phyloP scores from a whole-genome alignment of 805 yeast genomes.

The Lipomyces orientalis region DNA sequence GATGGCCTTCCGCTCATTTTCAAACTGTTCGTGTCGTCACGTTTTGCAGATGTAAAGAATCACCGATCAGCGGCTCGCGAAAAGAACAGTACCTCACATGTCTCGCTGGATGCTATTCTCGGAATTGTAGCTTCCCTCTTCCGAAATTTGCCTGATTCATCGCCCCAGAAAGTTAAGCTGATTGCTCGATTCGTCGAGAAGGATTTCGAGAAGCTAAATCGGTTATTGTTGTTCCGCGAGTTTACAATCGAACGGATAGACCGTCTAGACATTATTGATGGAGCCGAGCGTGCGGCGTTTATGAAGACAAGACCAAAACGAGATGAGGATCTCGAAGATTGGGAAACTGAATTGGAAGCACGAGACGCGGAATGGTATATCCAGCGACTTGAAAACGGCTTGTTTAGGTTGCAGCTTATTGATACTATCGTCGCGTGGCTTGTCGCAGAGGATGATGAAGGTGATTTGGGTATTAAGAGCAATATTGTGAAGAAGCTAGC shows the following conservation, averaged over 20 bases:
- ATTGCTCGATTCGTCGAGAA: slow-evolving; percentile 37
- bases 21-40: slow-evolving; percentile 31
- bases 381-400: slow-evolving; percentile 34
- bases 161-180: slow-evolving; percentile 32
- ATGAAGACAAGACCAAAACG: slow-evolving; percentile 20
- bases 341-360: slow-evolving; percentile 30
- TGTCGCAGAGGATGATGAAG: slow-evolving; percentile 36
- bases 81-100: slow-evolving; percentile 15
- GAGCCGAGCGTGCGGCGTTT: slow-evolving; percentile 23
- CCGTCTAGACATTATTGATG: slow-evolving; percentile 14
- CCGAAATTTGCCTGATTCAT: slow-evolving; percentile 34
- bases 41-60: slow-evolving; percentile 23
- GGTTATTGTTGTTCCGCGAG: slow-evolving; percentile 20
- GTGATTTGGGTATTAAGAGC: slow-evolving; percentile 26
- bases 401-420: slow-evolving; percentile 31
- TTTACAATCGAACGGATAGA: slow-evolving; percentile 18
- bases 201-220: slow-evolving; percentile 30
- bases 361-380: slow-evolving; percentile 36
- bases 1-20: slow-evolving; percentile 35
- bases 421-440: slow-evolving; percentile 37
- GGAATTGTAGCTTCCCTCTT: slow-evolving; percentile 36
- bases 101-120: slow-evolving; percentile 34
- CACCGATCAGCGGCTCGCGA: slow-evolving; percentile 20
- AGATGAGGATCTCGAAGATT: slow-evolving; percentile 18
- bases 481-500: slow-evolving; percentile 7